phyloP scores from a whole-genome alignment of 2,329 filamentous ascomycete genomes.

The Fusarium penzigii region DNA sequence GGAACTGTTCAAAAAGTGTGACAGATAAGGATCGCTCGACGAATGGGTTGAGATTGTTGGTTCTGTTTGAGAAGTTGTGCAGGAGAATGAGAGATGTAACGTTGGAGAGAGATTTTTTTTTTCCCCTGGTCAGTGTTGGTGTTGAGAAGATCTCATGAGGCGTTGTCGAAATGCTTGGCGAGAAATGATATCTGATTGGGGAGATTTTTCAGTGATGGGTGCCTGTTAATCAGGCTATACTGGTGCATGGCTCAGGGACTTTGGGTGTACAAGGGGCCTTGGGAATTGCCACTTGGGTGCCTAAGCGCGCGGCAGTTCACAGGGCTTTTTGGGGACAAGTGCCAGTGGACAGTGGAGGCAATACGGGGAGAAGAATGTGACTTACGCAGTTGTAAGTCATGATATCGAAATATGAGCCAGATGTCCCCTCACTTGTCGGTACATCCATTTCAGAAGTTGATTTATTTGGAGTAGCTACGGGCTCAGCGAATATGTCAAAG shows the following conservation, averaged over 20 bases:
- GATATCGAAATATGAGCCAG: no score
- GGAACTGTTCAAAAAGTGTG: no score
- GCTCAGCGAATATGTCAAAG: no score
- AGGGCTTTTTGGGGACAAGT: neutral
- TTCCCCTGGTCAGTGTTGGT: no score
- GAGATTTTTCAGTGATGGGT: slow-evolving; percentile 9
- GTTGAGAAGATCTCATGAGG: slow-evolving; percentile 7
- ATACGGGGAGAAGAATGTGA: neutral
- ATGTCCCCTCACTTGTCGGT: no score
- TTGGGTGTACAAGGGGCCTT: neutral
- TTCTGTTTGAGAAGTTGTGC: no score
- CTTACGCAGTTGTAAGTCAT: neutral
- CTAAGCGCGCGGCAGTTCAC: slow-evolving; percentile 24
- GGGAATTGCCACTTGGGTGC: neutral
- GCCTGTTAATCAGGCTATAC: slow-evolving; percentile 6
- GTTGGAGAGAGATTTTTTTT: no score
- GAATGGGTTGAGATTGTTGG: no score
- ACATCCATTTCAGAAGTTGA: no score
- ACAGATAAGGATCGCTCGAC: no score
- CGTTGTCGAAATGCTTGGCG: slow-evolving; percentile 8
- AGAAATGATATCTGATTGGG: slow-evolving; percentile 4
- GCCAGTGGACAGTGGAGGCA: neutral
- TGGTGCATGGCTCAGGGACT: slow-evolving; percentile 1
- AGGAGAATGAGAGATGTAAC: no score
- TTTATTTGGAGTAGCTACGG: no score